phyloP scores from a whole-genome alignment of 768 basidiomycete species.

The Calocybe gangraenosa region DNA sequence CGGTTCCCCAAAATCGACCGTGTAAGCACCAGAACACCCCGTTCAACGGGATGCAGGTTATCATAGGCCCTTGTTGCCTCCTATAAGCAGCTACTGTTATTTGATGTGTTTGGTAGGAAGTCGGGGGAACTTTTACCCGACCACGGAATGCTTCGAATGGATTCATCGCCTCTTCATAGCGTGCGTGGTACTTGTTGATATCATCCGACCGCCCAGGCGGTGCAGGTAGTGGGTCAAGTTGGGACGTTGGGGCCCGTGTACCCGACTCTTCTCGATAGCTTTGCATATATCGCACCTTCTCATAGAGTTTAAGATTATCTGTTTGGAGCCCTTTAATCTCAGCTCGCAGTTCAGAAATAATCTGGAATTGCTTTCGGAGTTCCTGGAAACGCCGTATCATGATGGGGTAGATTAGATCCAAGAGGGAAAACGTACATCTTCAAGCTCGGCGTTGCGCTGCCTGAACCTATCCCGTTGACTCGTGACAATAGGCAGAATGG shows the following conservation, averaged over 20 bases:
- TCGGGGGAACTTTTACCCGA: constrained; percentile 44
- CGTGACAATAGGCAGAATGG: constrained; percentile 97
- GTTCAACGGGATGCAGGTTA: constrained; percentile 87
- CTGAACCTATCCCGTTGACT: constrained; percentile 97
- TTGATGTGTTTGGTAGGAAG: too few relatives aligned
- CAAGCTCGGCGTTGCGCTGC: constrained; percentile 93
- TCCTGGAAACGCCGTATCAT: too few relatives aligned
- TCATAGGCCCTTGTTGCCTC: constrained; percentile 94
- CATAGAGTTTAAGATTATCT: constrained; percentile 97
- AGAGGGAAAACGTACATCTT: constrained; percentile 60
- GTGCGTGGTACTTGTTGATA: constrained; percentile 82
- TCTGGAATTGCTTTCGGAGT: constrained; percentile 91
- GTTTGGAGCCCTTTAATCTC: constrained; percentile 91
- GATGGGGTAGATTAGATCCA: neutral
- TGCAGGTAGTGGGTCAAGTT: constrained; percentile 64
- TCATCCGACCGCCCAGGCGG: constrained; percentile 52
- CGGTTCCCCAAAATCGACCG: constrained; percentile 85
- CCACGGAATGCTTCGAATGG: constrained; percentile 98
- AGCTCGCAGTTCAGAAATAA: constrained; percentile 87
- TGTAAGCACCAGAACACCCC: constrained; percentile 81
- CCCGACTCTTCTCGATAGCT: constrained; percentile 81
- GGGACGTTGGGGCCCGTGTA: constrained; percentile 50
- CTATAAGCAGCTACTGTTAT: constrained; percentile 33
- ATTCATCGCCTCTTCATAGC: constrained; percentile 97
- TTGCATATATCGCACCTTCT: constrained; percentile 99